Evolutionary conservation across 2,329 filamentous ascomycete genomes (phyloP).

Genomic region (Aspergillus felis): DNA sequence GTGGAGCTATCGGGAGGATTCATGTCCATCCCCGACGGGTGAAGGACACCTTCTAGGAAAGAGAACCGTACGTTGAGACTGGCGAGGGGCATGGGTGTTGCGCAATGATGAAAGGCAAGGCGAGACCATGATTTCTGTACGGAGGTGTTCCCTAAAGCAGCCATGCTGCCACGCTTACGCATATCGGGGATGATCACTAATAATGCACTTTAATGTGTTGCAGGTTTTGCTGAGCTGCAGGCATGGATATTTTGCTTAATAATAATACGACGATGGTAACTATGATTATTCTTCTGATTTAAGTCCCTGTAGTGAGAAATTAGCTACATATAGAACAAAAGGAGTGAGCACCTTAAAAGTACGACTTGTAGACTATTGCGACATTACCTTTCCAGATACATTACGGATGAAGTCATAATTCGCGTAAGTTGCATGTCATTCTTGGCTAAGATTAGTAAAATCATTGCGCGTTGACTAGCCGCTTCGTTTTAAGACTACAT

Average conservation of each 20-base stretch:
- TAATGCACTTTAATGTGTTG: not conserved
- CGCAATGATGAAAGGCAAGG: not conserved
- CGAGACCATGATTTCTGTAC: not conserved
- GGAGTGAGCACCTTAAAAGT: too few relatives aligned
- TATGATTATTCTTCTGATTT: not conserved
- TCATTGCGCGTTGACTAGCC: not conserved
- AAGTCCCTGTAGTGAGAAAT: not conserved
- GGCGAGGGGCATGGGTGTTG: too few relatives aligned
- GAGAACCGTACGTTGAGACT: slow-evolving; percentile 17
- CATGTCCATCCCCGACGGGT: slow-evolving; percentile 20
- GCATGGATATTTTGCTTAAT: too few relatives aligned
- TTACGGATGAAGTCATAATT: too few relatives aligned
- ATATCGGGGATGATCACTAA: not conserved
- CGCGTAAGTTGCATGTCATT: not conserved
- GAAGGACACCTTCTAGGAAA: slow-evolving; percentile 21
- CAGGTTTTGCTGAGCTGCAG: not conserved
- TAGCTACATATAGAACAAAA: too few relatives aligned
- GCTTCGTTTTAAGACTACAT: not conserved
- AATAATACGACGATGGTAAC: not conserved
- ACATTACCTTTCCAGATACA: too few relatives aligned
- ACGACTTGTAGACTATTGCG: too few relatives aligned
- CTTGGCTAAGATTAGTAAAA: not conserved
- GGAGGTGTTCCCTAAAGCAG: slow-evolving; percentile 1
- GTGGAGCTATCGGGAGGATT: slow-evolving; percentile 6
- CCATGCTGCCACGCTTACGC: not conserved